phyloP scores from a whole-genome alignment of 495 filamentous ascomycete genomes.

The Penicillium diatomitis region DNA sequence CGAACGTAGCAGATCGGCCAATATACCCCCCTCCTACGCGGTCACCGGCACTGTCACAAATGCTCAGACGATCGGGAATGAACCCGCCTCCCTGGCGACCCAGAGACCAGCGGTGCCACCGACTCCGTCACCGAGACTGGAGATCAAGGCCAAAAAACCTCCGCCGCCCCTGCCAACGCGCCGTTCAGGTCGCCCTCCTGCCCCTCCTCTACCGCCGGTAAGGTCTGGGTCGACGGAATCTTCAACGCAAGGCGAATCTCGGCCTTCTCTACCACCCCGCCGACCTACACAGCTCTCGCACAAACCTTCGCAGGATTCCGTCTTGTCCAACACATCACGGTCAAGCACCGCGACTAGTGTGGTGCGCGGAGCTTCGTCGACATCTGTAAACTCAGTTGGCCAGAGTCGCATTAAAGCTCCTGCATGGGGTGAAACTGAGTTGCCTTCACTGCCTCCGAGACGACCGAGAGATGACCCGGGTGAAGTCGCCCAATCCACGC shows the following conservation, averaged over 20 bases:
- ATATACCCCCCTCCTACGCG: slow-evolving; percentile 33
- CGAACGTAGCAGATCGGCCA: slow-evolving; percentile 37
- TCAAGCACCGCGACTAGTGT: slow-evolving; percentile 25
- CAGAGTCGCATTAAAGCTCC: slow-evolving; percentile 29
- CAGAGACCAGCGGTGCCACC: slow-evolving; percentile 16
- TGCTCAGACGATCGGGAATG: slow-evolving; percentile 33
- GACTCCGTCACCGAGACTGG: slow-evolving; percentile 13
- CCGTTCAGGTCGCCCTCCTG: slow-evolving; percentile 25
- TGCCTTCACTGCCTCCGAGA: slow-evolving; percentile 38
- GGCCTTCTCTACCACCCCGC: slow-evolving; percentile 32
- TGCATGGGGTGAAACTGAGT: slow-evolving; percentile 33
- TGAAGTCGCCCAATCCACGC: slow-evolving; percentile 8
- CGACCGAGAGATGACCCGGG: slow-evolving; percentile 16
- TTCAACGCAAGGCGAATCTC: slow-evolving; percentile 17
- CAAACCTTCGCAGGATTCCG: slow-evolving; percentile 26
- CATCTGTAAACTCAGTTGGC: slow-evolving; percentile 23
- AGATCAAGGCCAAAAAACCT: slow-evolving; percentile 27
- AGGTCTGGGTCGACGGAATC: slow-evolving; percentile 8
- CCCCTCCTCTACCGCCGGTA: slow-evolving; percentile 30
- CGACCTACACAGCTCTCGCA: slow-evolving; percentile 26
- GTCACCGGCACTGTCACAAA: slow-evolving; percentile 25
- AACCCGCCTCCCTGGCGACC: slow-evolving; percentile 21
- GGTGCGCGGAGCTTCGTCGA: slow-evolving; percentile 20
- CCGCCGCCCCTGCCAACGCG: slow-evolving; percentile 47
- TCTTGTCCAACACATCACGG: slow-evolving; percentile 29